Conservation (phyloP, 1,284 basidiomycete genomes). For the Spongispora temasekensis region DNA sequence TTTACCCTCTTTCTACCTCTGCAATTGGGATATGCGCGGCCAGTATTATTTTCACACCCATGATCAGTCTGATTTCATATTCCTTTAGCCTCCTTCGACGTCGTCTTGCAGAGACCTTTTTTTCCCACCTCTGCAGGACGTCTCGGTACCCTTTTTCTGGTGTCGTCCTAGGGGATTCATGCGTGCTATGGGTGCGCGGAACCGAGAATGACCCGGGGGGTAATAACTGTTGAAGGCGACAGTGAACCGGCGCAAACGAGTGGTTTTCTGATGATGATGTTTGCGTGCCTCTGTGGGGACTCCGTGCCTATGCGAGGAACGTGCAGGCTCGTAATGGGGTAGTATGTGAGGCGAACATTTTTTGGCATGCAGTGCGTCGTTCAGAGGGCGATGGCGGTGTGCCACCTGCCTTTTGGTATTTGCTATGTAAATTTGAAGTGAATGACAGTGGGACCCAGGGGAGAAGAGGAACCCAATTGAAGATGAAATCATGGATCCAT, state of each 20-base stretch:
- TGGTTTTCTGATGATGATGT: slow-evolving; percentile 36
- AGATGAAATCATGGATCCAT: no score
- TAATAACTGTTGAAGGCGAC: slow-evolving; percentile 23
- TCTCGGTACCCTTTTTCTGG: slow-evolving; percentile 18
- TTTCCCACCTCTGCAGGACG: slow-evolving; percentile 32
- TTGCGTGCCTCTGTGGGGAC: slow-evolving; percentile 67
- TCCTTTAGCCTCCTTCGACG: slow-evolving; percentile 2
- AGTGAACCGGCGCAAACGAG: slow-evolving; percentile 37
- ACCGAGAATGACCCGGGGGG: background rate
- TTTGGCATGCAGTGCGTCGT: no score
- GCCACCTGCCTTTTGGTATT: no score
- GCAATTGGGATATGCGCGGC: background rate
- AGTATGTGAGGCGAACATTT: slow-evolving; percentile 75
- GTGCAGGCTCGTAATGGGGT: slow-evolving; percentile 59
- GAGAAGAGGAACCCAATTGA: no score
- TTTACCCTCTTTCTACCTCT: background rate
- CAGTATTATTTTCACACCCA: background rate
- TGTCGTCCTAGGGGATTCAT: slow-evolving; percentile 17
- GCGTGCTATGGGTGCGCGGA: slow-evolving; percentile 4
- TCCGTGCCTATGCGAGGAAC: slow-evolving; percentile 62
- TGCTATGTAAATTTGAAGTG: no score
- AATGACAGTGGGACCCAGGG: no score
- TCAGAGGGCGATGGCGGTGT: no score
- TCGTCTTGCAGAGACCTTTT: slow-evolving; percentile 10
- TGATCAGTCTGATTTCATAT: background rate